Evolutionary conservation across 805 yeast species (phyloP).

Genomic region (Lachancea cidri): DNA sequence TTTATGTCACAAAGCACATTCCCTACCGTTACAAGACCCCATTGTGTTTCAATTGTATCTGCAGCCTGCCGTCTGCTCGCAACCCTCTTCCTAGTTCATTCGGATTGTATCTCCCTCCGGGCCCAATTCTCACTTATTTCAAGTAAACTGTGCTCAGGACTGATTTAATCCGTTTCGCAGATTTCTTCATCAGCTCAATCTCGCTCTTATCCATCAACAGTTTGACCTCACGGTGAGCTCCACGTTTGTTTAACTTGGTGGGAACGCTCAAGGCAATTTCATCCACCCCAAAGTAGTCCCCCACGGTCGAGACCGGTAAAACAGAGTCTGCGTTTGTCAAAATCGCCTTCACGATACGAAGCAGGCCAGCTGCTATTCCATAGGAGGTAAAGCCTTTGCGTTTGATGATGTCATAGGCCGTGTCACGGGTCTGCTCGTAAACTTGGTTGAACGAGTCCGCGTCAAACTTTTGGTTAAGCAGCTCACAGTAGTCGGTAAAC

Average conservation of each 20-base stretch:
- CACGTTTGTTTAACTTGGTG: slow-evolving; percentile 3
- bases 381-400: slow-evolving; percentile 7
- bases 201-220: neutral
- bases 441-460: slow-evolving; percentile 1
- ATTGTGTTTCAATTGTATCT: no score
- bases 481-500: slow-evolving; percentile 5
- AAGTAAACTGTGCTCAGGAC: no score
- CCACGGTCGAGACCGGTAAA: slow-evolving; percentile 7
- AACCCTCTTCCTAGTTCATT: no score
- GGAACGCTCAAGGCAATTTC: slow-evolving; percentile 7
- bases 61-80: no score
- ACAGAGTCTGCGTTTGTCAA: slow-evolving; percentile 5
- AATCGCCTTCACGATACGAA: slow-evolving; percentile 6
- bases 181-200: neutral
- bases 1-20: no score
- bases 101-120: no score
- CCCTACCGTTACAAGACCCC: no score
- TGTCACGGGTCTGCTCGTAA: slow-evolving; percentile 1
- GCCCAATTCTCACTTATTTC: no score
- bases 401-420: slow-evolving; percentile 7
- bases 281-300: slow-evolving; percentile 5
- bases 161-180: neutral
- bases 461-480: slow-evolving; percentile 2
- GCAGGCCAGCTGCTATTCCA: slow-evolving; percentile 8
- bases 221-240: slow-evolving; percentile 1